Base-by-base conservation (phyloP, 108 stramenopile genomes). In the Skeletonema costatum region DNA sequence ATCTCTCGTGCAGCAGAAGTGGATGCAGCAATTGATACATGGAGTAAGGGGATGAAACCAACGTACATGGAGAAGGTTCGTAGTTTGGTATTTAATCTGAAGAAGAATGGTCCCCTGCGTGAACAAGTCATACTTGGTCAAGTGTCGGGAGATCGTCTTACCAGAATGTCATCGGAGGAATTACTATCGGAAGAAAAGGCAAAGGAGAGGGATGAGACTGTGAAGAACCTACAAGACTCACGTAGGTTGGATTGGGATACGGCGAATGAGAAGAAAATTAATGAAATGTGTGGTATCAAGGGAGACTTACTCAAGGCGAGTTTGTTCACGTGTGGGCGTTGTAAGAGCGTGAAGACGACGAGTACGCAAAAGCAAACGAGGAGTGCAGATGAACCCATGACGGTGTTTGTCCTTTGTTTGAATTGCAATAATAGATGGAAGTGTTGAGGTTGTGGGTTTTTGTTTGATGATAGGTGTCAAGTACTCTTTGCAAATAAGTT, bases 361-460 rank as follows among this genome's bases (percentile, higher is more conserved):
- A 95, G 97, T 76, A 97, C 96, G 14, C 97, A 98, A 84, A 99
- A 99, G 82, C 98, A 99, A 79, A 99, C 99, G 2, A 87, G 98
- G 33, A 94, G 93, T 62, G 97, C 99, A 17, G 98, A 99, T 88
- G 99, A 99, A 80, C 99, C 99, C 12, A 99, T 99, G 99, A 99
- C 98, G 7, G 94, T 97, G 21, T 99, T 98, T 82, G 96, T 98
- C 2, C 82, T 90, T 8, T 99, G 98, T 82, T 56, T 92, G 75
- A 96, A 92, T 70, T 98, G 98, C 75, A 93, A 94, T 7, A 97
- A 98, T 31, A 83, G 96, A 73, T 99, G 93, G 93, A 93, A 93
- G 71, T 93, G 93, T 66, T 93, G 75, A 89, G 17, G n/a, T 63
- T 39, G 6, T 64, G 38, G 2, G 1, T 10, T 19, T 3, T 17